These are phyloP conservation scores for Somion occarium DNA, from an alignment of 1,284 basidiomycete species.

Conservation along the genomic window DNA sequence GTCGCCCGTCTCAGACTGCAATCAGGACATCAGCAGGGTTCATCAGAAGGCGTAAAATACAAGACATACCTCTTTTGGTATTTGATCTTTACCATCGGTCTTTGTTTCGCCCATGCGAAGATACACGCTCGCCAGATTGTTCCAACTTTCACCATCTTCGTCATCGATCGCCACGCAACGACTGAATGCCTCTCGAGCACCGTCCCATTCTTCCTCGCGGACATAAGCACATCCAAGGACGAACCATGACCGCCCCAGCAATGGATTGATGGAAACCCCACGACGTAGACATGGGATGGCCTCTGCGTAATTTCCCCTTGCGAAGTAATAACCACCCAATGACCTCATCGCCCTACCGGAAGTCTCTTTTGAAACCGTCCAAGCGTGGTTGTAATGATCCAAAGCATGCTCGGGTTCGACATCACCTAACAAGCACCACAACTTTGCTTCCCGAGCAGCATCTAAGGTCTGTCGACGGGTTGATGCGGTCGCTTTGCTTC, in stretches of 20 bases:
- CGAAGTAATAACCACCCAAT: slow-evolving; percentile 82
- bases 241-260: slow-evolving; percentile 91
- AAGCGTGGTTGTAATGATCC: slow-evolving; percentile 80
- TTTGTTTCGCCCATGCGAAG: slow-evolving; percentile 64
- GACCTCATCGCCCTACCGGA: slow-evolving; percentile 91
- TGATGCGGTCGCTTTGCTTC: slow-evolving; percentile 47
- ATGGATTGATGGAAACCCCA: slow-evolving; percentile 86
- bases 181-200: slow-evolving; percentile 79
- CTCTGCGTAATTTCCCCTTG: slow-evolving; percentile 55
- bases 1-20: slow-evolving; percentile 13
- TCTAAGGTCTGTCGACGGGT: slow-evolving; percentile 51
- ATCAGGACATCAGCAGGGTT: neutral
- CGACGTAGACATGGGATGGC: slow-evolving; percentile 67
- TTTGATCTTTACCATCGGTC: slow-evolving; percentile 11
- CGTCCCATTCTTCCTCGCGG: slow-evolving; percentile 77
- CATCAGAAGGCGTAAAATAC: neutral
- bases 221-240: slow-evolving; percentile 89
- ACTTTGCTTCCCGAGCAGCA: slow-evolving; percentile 77
- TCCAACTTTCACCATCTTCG: slow-evolving; percentile 98
- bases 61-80: neutral
- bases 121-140: slow-evolving; percentile 94
- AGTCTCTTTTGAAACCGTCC: slow-evolving; percentile 74
- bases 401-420: slow-evolving; percentile 69
- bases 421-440: slow-evolving; percentile 96
- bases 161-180: slow-evolving; percentile 90